Conservation (phyloP, 768 basidiomycete genomes). For the Multifurca ochricompacta region DNA sequence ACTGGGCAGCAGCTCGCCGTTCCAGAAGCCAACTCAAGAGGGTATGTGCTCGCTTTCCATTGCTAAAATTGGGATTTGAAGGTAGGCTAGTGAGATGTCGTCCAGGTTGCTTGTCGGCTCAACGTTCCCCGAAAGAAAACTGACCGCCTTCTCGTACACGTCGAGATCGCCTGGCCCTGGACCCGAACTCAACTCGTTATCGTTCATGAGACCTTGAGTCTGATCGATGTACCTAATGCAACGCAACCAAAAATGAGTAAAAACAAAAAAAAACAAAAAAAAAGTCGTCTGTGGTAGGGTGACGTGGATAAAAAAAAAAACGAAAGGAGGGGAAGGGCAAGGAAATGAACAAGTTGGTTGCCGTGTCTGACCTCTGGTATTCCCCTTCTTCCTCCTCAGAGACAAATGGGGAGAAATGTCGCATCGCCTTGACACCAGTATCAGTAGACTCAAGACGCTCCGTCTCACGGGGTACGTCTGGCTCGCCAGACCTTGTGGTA, state of each 20-base stretch:
- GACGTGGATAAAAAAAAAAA: too few species aligned
- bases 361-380: conserved; percentile 14
- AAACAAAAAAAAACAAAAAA: neutral
- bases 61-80: conserved; percentile 6
- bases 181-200: conserved; percentile 7
- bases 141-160: conserved; percentile 9
- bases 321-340: too few species aligned
- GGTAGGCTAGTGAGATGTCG: conserved; percentile 12
- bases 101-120: conserved; percentile 13
- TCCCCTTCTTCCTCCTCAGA: conserved; percentile 20
- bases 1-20: too few species aligned
- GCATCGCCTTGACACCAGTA: conserved; percentile 12
- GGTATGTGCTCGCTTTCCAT: conserved; percentile 8
- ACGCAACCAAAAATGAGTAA: neutral
- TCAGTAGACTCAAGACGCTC: conserved; percentile 13
- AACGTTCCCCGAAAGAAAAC: conserved; percentile 8
- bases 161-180: conserved; percentile 9
- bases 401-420: conserved; percentile 14
- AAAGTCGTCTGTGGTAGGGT: too few species aligned
- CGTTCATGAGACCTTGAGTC: conserved; percentile 11
- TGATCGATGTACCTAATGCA: conserved; percentile 8
- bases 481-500: neutral
- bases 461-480: conserved; percentile 4
- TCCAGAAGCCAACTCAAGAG: too few species aligned
- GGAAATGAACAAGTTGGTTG: too few species aligned